phyloP scores from a whole-genome alignment of 148 eudicot genomes.

The Heliosperma pusillum region DNA sequence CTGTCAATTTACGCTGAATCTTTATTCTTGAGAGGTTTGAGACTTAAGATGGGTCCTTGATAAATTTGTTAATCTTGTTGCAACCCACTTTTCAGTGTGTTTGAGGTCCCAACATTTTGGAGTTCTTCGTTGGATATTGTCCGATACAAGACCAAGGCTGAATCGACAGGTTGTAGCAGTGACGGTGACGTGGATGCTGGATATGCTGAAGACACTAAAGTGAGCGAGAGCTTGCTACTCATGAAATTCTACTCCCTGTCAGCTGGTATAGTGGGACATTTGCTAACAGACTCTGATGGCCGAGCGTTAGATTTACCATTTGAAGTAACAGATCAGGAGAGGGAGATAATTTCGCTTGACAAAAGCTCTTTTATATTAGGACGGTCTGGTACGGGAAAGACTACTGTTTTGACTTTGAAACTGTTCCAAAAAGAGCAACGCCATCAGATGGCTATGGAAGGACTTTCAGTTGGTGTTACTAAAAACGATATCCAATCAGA shows the following conservation, averaged over 20 bases:
- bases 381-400: conserved; percentile 82
- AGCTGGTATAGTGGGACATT: conserved; percentile 43
- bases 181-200: conserved; percentile 27
- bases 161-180: conserved; percentile 15
- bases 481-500: background rate
- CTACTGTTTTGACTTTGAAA: conserved; percentile 72
- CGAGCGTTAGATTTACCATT: too few relatives aligned
- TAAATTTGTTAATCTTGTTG: too few relatives aligned
- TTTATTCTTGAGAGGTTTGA: too few relatives aligned
- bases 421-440: conserved; percentile 52
- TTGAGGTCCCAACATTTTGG: conserved; percentile 68
- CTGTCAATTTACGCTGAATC: too few relatives aligned
- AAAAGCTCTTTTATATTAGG: conserved; percentile 67
- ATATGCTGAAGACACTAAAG: conserved; percentile 65
- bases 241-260: conserved; percentile 76
- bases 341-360: conserved; percentile 37
- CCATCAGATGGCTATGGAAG: conserved; percentile 41
- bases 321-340: conserved; percentile 65
- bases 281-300: conserved; percentile 51
- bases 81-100: conserved; percentile 38
- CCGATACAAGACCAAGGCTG: conserved; percentile 34
- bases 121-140: conserved; percentile 32
- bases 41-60: too few relatives aligned
- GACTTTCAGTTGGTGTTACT: conserved; percentile 14
- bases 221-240: conserved; percentile 61